These are phyloP conservation scores for Aspergillus sp. DNA, from an alignment of 2,329 filamentous ascomycete species.

Conservation along the genomic window DNA sequence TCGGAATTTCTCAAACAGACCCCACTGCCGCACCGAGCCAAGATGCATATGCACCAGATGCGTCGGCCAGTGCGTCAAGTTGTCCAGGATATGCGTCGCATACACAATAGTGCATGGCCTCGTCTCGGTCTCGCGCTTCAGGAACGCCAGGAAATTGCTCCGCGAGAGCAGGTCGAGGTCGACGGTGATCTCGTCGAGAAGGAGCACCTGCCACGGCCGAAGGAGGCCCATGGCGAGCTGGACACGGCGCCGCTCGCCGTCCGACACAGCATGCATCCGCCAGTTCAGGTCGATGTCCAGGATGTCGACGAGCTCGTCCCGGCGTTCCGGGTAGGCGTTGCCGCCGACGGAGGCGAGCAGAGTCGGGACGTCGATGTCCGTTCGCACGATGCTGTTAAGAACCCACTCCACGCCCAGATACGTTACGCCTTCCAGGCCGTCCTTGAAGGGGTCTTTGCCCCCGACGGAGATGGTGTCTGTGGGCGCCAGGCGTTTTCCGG, in stretches of 20 bases:
- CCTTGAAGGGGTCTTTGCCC: conserved; percentile 87
- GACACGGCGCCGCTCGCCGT: conserved; percentile 86
- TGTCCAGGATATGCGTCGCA: conserved; percentile 95
- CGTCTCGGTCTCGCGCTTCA: conserved; percentile 80
- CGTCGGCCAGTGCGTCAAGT: conserved; percentile 89
- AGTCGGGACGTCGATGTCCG: conserved; percentile 86
- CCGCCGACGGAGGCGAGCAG: conserved; percentile 84
- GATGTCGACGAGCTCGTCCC: conserved; percentile 82
- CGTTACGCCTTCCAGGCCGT: conserved; percentile 86
- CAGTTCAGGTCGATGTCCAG: conserved; percentile 88
- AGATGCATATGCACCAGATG: conserved; percentile 95
- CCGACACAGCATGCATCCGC: conserved; percentile 94
- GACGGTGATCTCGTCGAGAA: conserved; percentile 96
- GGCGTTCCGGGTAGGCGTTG: conserved; percentile 72
- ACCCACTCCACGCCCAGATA: conserved; percentile 99
- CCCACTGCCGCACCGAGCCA: conserved; percentile 84
- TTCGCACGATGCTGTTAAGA: conserved; percentile 91
- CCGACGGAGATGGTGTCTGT: conserved; percentile 69
- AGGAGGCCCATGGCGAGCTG: conserved; percentile 95
- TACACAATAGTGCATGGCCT: conserved; percentile 91
- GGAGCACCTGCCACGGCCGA: conserved; percentile 83
- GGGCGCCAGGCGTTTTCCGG: conserved; percentile 90
- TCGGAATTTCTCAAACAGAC: conserved; percentile 68
- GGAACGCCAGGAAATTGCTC: conserved; percentile 78
- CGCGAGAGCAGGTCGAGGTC: conserved; percentile 87